Percentiles rank a stretch among this genome's conserved stretches.
Conservation (phyloP, 139 green algal genomes). For the Trebouxia sp. region DNA sequence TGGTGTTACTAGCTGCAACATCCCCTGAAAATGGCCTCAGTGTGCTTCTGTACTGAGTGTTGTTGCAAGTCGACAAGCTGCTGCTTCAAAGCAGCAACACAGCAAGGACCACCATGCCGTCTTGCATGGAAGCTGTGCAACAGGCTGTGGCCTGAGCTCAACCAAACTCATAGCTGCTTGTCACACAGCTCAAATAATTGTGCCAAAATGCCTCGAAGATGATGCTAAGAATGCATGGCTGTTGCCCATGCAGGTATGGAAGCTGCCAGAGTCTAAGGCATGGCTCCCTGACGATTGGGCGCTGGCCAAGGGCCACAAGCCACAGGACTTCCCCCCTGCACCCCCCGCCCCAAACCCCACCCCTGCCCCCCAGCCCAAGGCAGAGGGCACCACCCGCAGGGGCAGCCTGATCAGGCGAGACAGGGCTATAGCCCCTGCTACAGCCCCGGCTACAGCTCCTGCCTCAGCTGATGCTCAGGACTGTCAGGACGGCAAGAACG, state of each 20-base stretch:
- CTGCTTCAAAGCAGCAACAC: not conserved
- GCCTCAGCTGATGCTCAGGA: no score
- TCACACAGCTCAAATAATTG: no score
- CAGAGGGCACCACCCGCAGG: slow-evolving; percentile 5
- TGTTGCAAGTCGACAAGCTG: no score
- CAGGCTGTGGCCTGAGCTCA: no score
- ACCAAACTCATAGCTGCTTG: not conserved
- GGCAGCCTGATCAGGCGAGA: not conserved
- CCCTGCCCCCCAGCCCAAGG: not conserved
- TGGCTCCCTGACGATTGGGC: slow-evolving; percentile 54
- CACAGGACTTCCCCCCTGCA: not conserved
- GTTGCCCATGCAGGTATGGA: slow-evolving; percentile 30
- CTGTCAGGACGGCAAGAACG: no score
- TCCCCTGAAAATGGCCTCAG: no score
- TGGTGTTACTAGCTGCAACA: no score
- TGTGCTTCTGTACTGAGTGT: no score
- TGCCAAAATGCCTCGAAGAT: no score
- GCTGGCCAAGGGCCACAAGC: slow-evolving; percentile 1
- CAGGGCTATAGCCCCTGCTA: not conserved
- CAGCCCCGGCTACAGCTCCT: not conserved
- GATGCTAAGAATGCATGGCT: not conserved
- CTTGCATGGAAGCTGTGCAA: no score
- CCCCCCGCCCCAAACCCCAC: not conserved
- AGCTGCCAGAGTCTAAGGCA: slow-evolving; percentile 44
- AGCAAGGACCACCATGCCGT: no score